phyloP scores from a whole-genome alignment of 306 rosid genomes.

The Oxytropis ochrocephala region DNA sequence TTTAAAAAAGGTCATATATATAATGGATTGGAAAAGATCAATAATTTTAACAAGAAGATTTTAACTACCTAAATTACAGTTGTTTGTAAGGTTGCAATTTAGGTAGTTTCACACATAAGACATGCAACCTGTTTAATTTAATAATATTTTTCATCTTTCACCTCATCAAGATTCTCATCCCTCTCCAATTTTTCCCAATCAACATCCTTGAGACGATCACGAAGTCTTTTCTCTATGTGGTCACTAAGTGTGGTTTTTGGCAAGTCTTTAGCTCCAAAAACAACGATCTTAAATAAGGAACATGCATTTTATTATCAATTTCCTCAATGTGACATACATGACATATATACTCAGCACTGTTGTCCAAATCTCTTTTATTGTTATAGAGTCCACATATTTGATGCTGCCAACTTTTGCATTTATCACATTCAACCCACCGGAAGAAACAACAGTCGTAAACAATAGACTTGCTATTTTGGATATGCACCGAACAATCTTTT shows the following conservation, averaged over 20 bases:
- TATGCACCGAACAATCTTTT: too few relatives aligned
- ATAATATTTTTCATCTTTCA: conserved; percentile 1
- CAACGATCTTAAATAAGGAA: conserved; percentile 20
- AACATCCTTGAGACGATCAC: conserved; percentile 38
- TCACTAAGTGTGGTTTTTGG: conserved; percentile 55
- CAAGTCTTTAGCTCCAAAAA: conserved; percentile 44
- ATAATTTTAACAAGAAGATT: not conserved
- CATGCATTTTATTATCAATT: conserved; percentile 24
- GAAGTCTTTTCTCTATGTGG: conserved; percentile 55
- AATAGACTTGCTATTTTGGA: too few relatives aligned
- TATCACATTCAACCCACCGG: conserved; percentile 69
- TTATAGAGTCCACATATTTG: conserved; percentile 62
- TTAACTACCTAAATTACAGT: too few relatives aligned
- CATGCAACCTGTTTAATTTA: not conserved
- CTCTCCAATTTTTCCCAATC: conserved; percentile 25
- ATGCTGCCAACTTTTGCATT: conserved; percentile 63
- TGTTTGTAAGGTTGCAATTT: too few relatives aligned
- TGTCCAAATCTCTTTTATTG: conserved; percentile 28
- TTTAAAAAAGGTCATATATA: not conserved
- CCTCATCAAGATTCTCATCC: conserved; percentile 38
- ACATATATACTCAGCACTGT: conserved; percentile 37
- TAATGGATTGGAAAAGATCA: not conserved
- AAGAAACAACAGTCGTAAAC: conserved; percentile 1
- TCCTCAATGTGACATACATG: conserved; percentile 41
- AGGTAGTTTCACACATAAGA: too few relatives aligned